phyloP scores from a whole-genome alignment of 306 rosid genomes.

The Fragaria vesca region DNA sequence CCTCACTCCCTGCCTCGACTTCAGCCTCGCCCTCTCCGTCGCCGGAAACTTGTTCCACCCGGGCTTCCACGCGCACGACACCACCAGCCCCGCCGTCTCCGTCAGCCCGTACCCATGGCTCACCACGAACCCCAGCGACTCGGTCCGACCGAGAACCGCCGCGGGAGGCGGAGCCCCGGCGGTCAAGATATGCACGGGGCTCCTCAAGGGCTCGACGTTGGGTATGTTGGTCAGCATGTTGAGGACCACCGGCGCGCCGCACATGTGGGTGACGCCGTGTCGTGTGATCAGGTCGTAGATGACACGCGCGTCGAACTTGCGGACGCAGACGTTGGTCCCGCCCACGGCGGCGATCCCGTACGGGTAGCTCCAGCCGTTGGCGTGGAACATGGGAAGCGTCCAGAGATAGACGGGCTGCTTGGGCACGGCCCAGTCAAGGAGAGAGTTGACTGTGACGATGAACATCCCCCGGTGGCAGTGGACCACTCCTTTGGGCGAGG shows the following conservation, averaged over 20 bases:
- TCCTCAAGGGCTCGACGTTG: conserved; percentile 8
- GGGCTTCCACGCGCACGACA: conserved; percentile 58
- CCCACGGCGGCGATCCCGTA: conserved; percentile 74
- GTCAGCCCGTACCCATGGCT: conserved; percentile 65
- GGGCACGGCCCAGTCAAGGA: conserved; percentile 54
- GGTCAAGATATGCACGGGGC: conserved; percentile 39
- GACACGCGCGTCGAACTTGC: conserved; percentile 44
- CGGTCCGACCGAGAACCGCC: conserved; percentile 27
- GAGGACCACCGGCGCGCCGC: conserved; percentile 73
- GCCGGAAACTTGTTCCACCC: conserved; percentile 48
- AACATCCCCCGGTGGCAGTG: conserved; percentile 62
- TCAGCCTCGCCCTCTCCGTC: conserved; percentile 46
- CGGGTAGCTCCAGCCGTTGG: conserved; percentile 72
- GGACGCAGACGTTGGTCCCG: conserved; percentile 59
- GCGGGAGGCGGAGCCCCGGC: conserved; percentile 64
- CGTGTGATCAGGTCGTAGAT: conserved; percentile 34
- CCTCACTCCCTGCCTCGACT: conserved; percentile 54
- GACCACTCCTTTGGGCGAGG: conserved; percentile 73
- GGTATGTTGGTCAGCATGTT: conserved; percentile 39
- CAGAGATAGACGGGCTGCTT: conserved; percentile 54
- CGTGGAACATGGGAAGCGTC: conserved; percentile 79
- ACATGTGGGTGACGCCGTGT: conserved; percentile 61
- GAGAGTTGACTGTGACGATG: conserved; percentile 38
- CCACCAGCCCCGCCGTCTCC: conserved; percentile 45
- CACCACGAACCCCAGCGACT: conserved; percentile 49